Evolutionary conservation across 768 basidiomycete genomes (phyloP).

Genomic region (Termitomyces sp.): DNA sequence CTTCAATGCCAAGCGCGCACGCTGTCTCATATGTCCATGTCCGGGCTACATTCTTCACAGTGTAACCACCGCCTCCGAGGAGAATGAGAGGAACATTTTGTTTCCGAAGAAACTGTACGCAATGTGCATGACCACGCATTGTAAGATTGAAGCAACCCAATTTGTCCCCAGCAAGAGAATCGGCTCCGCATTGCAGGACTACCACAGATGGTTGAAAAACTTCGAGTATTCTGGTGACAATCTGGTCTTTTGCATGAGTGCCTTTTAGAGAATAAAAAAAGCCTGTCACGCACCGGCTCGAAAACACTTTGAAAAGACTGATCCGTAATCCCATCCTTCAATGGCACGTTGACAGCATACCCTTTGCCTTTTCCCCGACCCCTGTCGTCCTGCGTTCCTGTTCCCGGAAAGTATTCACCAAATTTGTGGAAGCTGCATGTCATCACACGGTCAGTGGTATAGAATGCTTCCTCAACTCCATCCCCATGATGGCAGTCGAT

Average conservation of each 20-base stretch:
- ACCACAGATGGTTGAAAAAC: slow-evolving; percentile 85
- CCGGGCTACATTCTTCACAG: slow-evolving; percentile 91
- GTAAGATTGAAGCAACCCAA: slow-evolving; percentile 94
- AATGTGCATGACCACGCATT: slow-evolving; percentile 91
- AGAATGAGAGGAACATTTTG: slow-evolving; percentile 85
- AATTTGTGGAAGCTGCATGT: slow-evolving; percentile 97
- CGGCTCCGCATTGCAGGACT: slow-evolving; percentile 92
- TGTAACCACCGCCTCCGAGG: slow-evolving; percentile 95
- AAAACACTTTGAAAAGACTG: slow-evolving; percentile 83
- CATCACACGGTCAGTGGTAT: slow-evolving; percentile 96
- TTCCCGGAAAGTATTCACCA: slow-evolving; percentile 92
- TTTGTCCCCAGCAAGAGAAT: slow-evolving; percentile 93
- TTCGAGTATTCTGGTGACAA: slow-evolving; percentile 80
- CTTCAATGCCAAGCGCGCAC: slow-evolving; percentile 83
- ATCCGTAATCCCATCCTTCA: slow-evolving; percentile 93
- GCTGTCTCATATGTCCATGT: slow-evolving; percentile 98
- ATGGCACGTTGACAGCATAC: slow-evolving; percentile 89
- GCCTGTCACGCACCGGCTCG: slow-evolving; percentile 70
- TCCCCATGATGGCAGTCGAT: slow-evolving; percentile 99
- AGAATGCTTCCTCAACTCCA: slow-evolving; percentile 99
- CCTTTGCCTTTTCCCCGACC: slow-evolving; percentile 81
- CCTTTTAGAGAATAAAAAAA: background rate
- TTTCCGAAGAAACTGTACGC: slow-evolving; percentile 81
- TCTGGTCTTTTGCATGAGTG: slow-evolving; percentile 32
- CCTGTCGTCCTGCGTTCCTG: slow-evolving; percentile 77